Conservation (phyloP, 1,284 basidiomycete species). For the Veloboletus limbatus region DNA sequence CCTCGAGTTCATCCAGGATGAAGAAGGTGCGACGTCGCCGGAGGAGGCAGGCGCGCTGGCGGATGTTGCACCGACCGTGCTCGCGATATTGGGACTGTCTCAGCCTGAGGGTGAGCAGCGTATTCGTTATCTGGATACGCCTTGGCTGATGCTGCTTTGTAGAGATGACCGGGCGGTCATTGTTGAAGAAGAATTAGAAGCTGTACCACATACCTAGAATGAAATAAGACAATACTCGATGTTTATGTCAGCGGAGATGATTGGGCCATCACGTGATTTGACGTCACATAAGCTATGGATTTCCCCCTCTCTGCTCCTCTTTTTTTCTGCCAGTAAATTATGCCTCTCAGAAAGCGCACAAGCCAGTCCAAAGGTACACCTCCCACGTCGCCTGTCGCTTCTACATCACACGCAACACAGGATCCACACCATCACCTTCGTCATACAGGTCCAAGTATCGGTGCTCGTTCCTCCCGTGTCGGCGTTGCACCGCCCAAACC, state of each 20-base stretch:
- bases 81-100: conserved; percentile 68
- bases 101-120: conserved; percentile 53
- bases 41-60: conserved; percentile 73
- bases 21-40: conserved; percentile 43
- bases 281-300: conserved; percentile 12
- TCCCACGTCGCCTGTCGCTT: conserved; percentile 8
- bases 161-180: conserved; percentile 32
- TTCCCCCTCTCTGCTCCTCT: neutral
- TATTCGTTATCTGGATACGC: neutral
- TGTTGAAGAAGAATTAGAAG: conserved; percentile 29
- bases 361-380: conserved; percentile 8
- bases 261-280: conserved; percentile 19
- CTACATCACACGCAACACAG: conserved; percentile 8
- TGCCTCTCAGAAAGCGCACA: conserved; percentile 25
- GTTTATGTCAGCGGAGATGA: neutral
- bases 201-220: conserved; percentile 14
- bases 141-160: conserved; percentile 3
- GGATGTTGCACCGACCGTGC: conserved; percentile 85
- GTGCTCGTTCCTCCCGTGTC: conserved; percentile 1
- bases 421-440: conserved; percentile 21
- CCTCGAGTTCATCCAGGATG: conserved; percentile 40
- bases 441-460: conserved; percentile 19
- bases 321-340: neutral
- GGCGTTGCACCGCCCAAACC: conserved; percentile 3
- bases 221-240: neutral